A percentile compares a stretch with the other conserved stretches of the same genome.
Evolutionary conservation across 2,329 filamentous ascomycete genomes (phyloP).

Genomic region (Nemania diffusa): DNA sequence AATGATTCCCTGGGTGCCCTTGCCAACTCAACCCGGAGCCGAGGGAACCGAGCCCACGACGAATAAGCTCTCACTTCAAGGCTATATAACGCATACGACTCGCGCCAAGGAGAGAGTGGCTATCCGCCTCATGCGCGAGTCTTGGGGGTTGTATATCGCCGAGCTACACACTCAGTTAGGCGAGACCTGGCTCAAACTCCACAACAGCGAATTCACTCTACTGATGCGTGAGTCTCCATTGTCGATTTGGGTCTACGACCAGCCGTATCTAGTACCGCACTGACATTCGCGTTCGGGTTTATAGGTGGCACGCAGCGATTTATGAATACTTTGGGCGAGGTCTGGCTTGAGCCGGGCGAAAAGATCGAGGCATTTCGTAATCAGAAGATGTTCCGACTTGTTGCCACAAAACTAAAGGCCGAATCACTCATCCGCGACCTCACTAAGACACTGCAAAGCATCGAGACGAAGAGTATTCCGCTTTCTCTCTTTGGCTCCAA

Average conservation of each 20-base stretch:
- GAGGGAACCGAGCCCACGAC: too few relatives aligned
- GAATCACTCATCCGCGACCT: slow-evolving; percentile 52
- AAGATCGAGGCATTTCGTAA: slow-evolving; percentile 52
- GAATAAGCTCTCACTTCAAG: too few relatives aligned
- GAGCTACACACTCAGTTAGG: slow-evolving; percentile 59
- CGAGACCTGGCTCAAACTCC: slow-evolving; percentile 53
- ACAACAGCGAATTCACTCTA: slow-evolving; percentile 55
- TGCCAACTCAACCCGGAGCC: slow-evolving; percentile 33
- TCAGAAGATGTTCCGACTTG: slow-evolving; percentile 49
- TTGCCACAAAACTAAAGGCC: slow-evolving; percentile 51
- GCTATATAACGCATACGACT: slow-evolving; percentile 46
- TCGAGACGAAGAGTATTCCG: slow-evolving; percentile 42
- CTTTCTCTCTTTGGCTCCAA: slow-evolving; percentile 41
- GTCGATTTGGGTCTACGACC: neutral
- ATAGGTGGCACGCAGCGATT: slow-evolving; percentile 52
- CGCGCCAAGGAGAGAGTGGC: slow-evolving; percentile 56
- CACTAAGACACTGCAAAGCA: slow-evolving; percentile 45
- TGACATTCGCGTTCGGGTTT: neutral
- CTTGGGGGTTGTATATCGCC: slow-evolving; percentile 62
- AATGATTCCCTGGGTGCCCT: slow-evolving; percentile 57
- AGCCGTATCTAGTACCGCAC: neutral
- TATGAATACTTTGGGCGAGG: slow-evolving; percentile 47
- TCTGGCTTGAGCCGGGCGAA: slow-evolving; percentile 50
- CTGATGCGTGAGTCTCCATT: slow-evolving; percentile 56
- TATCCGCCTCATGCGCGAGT: slow-evolving; percentile 57